These are phyloP conservation scores for Chrysanthemum seticuspe DNA, from an alignment of 129 eudicot species.

Conservation along the genomic window DNA sequence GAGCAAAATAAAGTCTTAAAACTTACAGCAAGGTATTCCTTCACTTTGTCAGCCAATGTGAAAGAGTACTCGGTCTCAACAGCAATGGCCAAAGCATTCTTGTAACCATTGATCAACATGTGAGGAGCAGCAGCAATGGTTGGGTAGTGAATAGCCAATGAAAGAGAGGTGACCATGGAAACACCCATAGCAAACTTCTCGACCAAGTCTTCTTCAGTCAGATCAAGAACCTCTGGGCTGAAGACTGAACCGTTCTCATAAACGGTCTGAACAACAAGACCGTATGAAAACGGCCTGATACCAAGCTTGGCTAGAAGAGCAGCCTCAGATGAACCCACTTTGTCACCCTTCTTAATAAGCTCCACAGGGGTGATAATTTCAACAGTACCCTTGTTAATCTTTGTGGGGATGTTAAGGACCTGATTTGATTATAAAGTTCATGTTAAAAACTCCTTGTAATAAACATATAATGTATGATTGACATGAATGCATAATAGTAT, in stretches of 20 bases:
- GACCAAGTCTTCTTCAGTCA: conserved; percentile 73
- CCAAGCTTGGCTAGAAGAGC: conserved; percentile 82
- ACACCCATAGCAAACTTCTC: conserved; percentile 79
- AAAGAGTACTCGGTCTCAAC: conserved; percentile 69
- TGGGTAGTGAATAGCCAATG: conserved; percentile 69
- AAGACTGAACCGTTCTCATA: conserved; percentile 81
- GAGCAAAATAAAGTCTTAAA: no score
- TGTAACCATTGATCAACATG: conserved; percentile 85
- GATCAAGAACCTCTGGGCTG: conserved; percentile 72
- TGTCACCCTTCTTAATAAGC: conserved; percentile 88
- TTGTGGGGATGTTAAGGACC: conserved; percentile 94
- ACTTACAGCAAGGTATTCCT: conserved; percentile 74
- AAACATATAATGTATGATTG: background rate
- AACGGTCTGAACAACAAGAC: conserved; percentile 54
- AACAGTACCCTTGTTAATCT: conserved; percentile 95
- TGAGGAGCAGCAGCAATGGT: conserved; percentile 88
- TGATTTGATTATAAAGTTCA: background rate
- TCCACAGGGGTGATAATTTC: conserved; percentile 95
- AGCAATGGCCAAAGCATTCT: conserved; percentile 72
- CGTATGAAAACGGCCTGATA: conserved; percentile 88
- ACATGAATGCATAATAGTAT: background rate
- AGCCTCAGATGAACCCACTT: conserved; percentile 94
- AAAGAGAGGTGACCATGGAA: conserved; percentile 59
- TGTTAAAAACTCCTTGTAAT: background rate
- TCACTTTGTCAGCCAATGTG: conserved; percentile 74